Base-by-base conservation (phyloP, 2,329 filamentous ascomycete species). In the Aspergillus pseudonomiae region DNA sequence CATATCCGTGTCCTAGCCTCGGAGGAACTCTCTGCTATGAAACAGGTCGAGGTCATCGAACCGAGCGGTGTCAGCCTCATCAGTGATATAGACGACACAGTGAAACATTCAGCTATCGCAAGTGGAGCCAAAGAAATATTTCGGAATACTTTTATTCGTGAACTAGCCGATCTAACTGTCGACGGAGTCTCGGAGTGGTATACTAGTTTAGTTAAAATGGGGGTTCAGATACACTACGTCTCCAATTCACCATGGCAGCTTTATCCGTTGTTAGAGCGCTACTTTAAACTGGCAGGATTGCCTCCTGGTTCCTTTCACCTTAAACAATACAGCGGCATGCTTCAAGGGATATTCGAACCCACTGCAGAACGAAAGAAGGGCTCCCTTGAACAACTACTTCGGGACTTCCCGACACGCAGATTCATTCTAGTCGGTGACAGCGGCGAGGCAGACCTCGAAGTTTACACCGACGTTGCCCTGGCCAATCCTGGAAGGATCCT, bases 161-260 rank as follows among this genome's bases (percentile, higher is more conserved):
- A 97, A 52, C 82, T 98, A 1, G 83, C 80, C 3, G 93, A 94
- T 64, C 83, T 98, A 53, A 93, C 89, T 0, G 88, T 99, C 26
- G 90, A 93, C 19, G 95, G 95, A 2, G 94, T 98, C 24, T 87
- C 84, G 63, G 92, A 96, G 66, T 98, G 95, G 94, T 99, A 98
- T 74, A 88, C 83, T 41, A 84, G 84, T 24, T 84, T 99, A 79
- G 85, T 91, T 45, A 83, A 88, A 24, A 88, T 94, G 80, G 93
- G 94, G 21, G 94, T 98, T 28, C 88, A 89, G 70, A 86, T 99
- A 59, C 96, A 99, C 75, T 99, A 99, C 77, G 96, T 97, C 68
- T 99, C 95, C n/a, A 99, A 99, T 78, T 96, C 94, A 57, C 95
- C 95, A 0, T 99, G 96, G 96, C 96, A 99, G 76, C 85, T 99